These are phyloP conservation scores for Suhomyces sp. DNA, from an alignment of 805 yeast genomes.

Conservation along the genomic window DNA sequence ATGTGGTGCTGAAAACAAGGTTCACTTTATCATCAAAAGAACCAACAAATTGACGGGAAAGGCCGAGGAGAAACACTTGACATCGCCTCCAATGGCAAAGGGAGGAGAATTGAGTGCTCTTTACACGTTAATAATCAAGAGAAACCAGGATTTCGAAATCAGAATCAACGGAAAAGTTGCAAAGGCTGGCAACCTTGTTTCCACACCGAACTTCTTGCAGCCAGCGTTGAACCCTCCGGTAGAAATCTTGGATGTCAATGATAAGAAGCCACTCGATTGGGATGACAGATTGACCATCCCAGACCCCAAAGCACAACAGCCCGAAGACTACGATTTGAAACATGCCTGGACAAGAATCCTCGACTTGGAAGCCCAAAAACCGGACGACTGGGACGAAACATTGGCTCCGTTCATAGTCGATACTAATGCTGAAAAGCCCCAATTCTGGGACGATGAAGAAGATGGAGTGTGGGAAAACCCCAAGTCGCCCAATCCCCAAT, in stretches of 20 bases:
- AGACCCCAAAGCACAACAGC: slow-evolving; percentile 70
- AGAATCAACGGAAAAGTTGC: slow-evolving; percentile 78
- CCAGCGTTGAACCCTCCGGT: slow-evolving; percentile 71
- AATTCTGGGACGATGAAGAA: slow-evolving; percentile 84
- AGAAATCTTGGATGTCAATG: slow-evolving; percentile 55
- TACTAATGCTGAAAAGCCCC: slow-evolving; percentile 67
- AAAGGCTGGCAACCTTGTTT: slow-evolving; percentile 66
- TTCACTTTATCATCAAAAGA: slow-evolving; percentile 71
- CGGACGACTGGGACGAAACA: slow-evolving; percentile 78
- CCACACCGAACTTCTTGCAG: slow-evolving; percentile 48
- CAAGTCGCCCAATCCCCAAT: slow-evolving; percentile 67
- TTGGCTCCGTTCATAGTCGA: slow-evolving; percentile 59
- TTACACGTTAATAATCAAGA: slow-evolving; percentile 73
- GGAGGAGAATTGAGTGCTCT: slow-evolving; percentile 57
- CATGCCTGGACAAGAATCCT: slow-evolving; percentile 57
- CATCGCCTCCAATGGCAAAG: slow-evolving; percentile 65
- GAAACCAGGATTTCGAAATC: slow-evolving; percentile 70
- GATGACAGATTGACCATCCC: slow-evolving; percentile 65
- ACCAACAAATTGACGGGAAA: slow-evolving; percentile 53
- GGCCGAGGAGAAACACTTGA: slow-evolving; percentile 67
- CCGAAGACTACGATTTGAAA: slow-evolving; percentile 81
- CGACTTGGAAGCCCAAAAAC: slow-evolving; percentile 67
- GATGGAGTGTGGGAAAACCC: slow-evolving; percentile 87
- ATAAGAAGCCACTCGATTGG: slow-evolving; percentile 77
- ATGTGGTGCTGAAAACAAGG: slow-evolving; percentile 78